Evolutionary conservation across 805 yeast genomes (phyloP).

Genomic region (Brettanomyces custersianus): DNA sequence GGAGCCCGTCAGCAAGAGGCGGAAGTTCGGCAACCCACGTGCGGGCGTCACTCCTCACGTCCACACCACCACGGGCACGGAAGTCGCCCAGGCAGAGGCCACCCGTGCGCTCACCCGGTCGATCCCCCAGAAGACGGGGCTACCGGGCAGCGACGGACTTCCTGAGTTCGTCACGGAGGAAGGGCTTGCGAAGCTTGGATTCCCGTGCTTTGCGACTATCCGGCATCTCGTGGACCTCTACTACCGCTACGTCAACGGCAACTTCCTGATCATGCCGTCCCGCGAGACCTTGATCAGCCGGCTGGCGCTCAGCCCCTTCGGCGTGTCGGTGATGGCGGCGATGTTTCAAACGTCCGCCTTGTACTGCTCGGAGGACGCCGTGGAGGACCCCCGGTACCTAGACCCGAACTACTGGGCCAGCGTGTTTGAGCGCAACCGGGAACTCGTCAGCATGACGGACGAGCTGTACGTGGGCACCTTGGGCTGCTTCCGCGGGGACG

Average conservation of each 20-base stretch:
- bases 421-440: constrained; percentile 26
- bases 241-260: constrained; percentile 32
- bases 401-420: constrained; percentile 30
- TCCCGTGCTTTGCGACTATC: constrained; percentile 29
- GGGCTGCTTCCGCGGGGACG: constrained; percentile 17
- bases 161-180: constrained; percentile 18
- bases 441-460: constrained; percentile 17
- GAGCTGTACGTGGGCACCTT: constrained; percentile 23
- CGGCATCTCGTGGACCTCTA: constrained; percentile 28
- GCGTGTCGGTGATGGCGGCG: constrained; percentile 17
- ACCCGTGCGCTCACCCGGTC: background rate
- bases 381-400: constrained; percentile 18
- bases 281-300: constrained; percentile 23
- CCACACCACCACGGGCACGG: background rate
- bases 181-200: constrained; percentile 23
- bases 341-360: constrained; percentile 28
- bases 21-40: background rate
- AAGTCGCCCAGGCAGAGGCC: background rate
- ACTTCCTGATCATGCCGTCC: constrained; percentile 29
- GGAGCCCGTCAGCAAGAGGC: background rate
- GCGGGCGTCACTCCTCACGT: too few species aligned
- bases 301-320: constrained; percentile 24
- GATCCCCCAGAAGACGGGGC: background rate
- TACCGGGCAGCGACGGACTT: too few species aligned
- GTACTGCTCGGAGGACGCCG: constrained; percentile 21